A percentile compares a stretch with the other conserved stretches of the same genome.
These are phyloP conservation scores for Aegilops speltoides DNA, from an alignment of 176 grass and related monocot genomes.

Conservation along the genomic window DNA sequence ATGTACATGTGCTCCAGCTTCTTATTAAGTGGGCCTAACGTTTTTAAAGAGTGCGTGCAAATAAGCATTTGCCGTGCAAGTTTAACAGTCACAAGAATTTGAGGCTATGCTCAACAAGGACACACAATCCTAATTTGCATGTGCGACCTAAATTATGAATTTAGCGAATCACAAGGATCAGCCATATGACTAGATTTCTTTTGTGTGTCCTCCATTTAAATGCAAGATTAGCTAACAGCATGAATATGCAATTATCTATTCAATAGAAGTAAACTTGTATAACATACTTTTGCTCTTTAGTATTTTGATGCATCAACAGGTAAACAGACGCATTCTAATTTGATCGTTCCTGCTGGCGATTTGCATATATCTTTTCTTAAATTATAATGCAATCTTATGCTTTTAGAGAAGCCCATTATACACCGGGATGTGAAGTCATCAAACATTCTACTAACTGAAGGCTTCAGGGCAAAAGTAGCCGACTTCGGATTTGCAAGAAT, in stretches of 20 bases:
- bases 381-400: constrained; percentile 13
- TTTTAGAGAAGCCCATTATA: constrained; percentile 92
- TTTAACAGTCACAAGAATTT: neutral
- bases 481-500: constrained; percentile 96
- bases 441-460: constrained; percentile 85
- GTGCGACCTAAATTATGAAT: neutral
- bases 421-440: constrained; percentile 95
- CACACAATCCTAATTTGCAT: neutral
- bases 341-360: neutral
- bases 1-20: neutral
- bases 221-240: neutral
- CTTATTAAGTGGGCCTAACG: neutral
- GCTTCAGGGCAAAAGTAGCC: constrained; percentile 85
- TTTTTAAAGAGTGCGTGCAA: neutral
- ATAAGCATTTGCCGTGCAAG: neutral
- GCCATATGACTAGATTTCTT: neutral
- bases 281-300: neutral
- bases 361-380: neutral
- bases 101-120: neutral
- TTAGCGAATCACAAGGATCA: neutral
- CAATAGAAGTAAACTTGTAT: neutral
- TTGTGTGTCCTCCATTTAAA: neutral
- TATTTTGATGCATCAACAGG: neutral
- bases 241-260: neutral
- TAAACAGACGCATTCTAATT: neutral